Conservation (phyloP, 176 grass and related monocot species). For the Zoysia japonica region DNA sequence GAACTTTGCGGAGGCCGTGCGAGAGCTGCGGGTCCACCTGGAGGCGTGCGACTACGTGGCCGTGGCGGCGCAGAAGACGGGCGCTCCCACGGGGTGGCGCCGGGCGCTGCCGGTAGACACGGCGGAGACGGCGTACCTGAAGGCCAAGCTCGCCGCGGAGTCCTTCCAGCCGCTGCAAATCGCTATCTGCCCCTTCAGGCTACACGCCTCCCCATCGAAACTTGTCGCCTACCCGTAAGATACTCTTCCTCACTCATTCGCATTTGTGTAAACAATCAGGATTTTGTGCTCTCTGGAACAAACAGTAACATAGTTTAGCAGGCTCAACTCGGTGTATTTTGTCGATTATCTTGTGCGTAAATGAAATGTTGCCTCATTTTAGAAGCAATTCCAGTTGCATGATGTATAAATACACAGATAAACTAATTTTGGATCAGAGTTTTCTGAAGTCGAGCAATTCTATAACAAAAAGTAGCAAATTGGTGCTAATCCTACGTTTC, state of each 20-base stretch:
- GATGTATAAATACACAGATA: not conserved
- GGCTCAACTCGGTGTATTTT: not conserved
- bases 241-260: not conserved
- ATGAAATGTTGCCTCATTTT: not conserved
- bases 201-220: constrained; percentile 45
- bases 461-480: not conserved
- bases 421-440: not conserved
- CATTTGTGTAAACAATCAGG: not conserved
- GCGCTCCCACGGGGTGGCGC: constrained; percentile 53
- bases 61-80: constrained; percentile 48
- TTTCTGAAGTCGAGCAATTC: not conserved
- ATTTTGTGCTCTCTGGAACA: not conserved
- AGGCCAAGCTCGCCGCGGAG: constrained; percentile 79
- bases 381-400: not conserved
- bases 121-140: constrained; percentile 73
- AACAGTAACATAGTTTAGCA: not conserved
- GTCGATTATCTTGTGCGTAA: constrained; percentile 1
- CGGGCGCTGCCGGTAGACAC: constrained; percentile 72
- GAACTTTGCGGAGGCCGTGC: constrained; percentile 69
- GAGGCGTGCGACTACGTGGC: constrained; percentile 68
- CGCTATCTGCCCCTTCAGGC: constrained; percentile 69
- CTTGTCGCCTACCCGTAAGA: constrained; percentile 75
- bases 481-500: not conserved
- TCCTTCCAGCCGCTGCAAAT: constrained; percentile 84
- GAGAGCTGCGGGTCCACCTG: constrained; percentile 50